These are phyloP conservation scores for Quambalaria eucalypti DNA, from an alignment of 1,284 basidiomycete genomes.

Conservation along the genomic window DNA sequence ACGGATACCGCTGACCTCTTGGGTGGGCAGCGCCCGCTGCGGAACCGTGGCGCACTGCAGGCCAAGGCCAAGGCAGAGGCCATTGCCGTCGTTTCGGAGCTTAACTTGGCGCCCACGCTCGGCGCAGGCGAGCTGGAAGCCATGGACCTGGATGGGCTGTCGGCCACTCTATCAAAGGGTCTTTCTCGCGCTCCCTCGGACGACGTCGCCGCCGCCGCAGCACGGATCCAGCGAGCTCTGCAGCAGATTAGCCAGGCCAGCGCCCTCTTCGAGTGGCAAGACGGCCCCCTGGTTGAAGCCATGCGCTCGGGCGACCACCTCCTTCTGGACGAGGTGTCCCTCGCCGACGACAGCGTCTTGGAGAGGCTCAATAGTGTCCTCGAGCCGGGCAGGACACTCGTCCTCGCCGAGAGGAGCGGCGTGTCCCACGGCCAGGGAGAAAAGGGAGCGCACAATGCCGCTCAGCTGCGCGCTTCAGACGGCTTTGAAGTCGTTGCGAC, in stretches of 20 bases:
- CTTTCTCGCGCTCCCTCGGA: neutral
- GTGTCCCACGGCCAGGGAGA: conserved; percentile 49
- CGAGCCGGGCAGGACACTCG: conserved; percentile 77
- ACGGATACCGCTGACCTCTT: conserved; percentile 98
- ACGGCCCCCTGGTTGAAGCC: conserved; percentile 85
- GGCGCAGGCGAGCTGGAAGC: neutral
- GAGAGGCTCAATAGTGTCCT: conserved; percentile 95
- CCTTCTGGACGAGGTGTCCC: conserved; percentile 89
- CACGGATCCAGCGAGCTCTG: conserved; percentile 51
- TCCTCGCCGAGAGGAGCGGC: conserved; percentile 80
- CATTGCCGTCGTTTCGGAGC: conserved; percentile 17
- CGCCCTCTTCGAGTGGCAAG: conserved; percentile 92
- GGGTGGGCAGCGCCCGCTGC: conserved; percentile 83
- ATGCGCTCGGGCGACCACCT: conserved; percentile 81
- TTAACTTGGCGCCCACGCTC: neutral
- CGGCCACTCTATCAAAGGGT: conserved; percentile 11
- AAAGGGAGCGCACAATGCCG: conserved; percentile 9
- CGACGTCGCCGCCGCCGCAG: conserved; percentile 31
- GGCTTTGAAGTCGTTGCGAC: conserved; percentile 86
- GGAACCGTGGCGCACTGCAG: conserved; percentile 59
- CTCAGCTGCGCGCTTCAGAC: conserved; percentile 22
- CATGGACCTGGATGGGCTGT: conserved; percentile 15
- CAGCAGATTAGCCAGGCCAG: conserved; percentile 51
- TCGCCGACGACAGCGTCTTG: conserved; percentile 95
- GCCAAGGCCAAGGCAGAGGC: conserved; percentile 44